These are phyloP conservation scores for Dothidotthia symphoricarpi DNA, from an alignment of 2,329 filamentous ascomycete species.

Conservation along the genomic window DNA sequence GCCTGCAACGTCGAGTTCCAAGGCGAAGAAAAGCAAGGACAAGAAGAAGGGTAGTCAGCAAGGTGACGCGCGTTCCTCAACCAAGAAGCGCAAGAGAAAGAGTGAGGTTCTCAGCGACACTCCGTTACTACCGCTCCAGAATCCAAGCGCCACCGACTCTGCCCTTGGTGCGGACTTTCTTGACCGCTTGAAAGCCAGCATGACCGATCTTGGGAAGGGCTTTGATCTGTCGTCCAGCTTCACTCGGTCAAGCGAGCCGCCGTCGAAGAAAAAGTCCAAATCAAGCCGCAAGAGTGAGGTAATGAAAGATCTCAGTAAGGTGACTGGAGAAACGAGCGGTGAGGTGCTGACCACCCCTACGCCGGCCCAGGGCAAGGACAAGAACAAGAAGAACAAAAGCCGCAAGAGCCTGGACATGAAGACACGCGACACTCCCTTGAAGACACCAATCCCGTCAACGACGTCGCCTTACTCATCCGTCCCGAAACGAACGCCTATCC, in stretches of 20 bases:
- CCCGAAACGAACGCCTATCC: slow-evolving; percentile 12
- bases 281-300: slow-evolving; percentile 1
- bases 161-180: slow-evolving; percentile 10
- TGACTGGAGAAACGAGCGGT: slow-evolving; percentile 4
- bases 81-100: slow-evolving; percentile 21
- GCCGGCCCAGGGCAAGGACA: slow-evolving; percentile 3
- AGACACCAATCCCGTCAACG: not conserved
- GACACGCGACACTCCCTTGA: not conserved
- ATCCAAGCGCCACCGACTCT: not conserved
- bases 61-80: slow-evolving; percentile 3
- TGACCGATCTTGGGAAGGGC: slow-evolving; percentile 10
- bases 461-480: slow-evolving; percentile 1
- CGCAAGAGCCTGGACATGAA: slow-evolving; percentile 9
- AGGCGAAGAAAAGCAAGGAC: slow-evolving; percentile 7
- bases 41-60: slow-evolving; percentile 7
- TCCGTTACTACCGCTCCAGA: not conserved
- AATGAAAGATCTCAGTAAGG: slow-evolving; percentile 1
- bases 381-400: not conserved
- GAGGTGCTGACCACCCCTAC: not conserved
- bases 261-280: not conserved
- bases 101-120: slow-evolving; percentile 1
- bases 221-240: too few relatives aligned
- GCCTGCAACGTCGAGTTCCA: slow-evolving; percentile 4
- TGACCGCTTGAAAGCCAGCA: slow-evolving; percentile 7
- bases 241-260: not conserved